Evolutionary conservation across 2,329 filamentous ascomycete species (phyloP).

Genomic region (Penicillium sp.): DNA sequence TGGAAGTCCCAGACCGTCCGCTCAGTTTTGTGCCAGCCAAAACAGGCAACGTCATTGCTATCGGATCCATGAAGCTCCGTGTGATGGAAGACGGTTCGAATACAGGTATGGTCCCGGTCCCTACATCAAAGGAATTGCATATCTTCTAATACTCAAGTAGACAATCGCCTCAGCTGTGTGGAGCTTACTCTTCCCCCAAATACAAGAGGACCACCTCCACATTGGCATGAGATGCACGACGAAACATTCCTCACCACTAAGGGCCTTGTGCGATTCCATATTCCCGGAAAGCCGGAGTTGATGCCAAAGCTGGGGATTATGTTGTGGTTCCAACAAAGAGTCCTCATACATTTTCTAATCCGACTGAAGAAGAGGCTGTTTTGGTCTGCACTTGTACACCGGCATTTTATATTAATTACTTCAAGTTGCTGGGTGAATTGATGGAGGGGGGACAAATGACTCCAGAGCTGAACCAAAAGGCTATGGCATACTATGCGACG

Average conservation of each 20-base stretch:
- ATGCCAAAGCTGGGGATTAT: constrained; percentile 55
- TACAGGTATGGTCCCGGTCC: constrained; percentile 46
- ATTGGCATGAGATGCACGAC: constrained; percentile 61
- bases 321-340: constrained; percentile 56
- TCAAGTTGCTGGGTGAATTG: constrained; percentile 52
- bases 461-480: constrained; percentile 49
- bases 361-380: constrained; percentile 53
- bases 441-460: constrained; percentile 49
- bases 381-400: constrained; percentile 61
- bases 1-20: constrained; percentile 4
- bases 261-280: constrained; percentile 54
- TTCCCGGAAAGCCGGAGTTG: constrained; percentile 46
- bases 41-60: background rate
- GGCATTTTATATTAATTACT: constrained; percentile 59
- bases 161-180: background rate
- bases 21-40: constrained; percentile 1
- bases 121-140: constrained; percentile 39
- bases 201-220: constrained; percentile 49
- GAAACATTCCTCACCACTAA: constrained; percentile 57
- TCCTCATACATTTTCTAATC: constrained; percentile 59
- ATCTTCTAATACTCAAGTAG: background rate
- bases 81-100: constrained; percentile 32
- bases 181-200: constrained; percentile 40
- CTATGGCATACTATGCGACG: constrained; percentile 53
- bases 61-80: constrained; percentile 11